Base-by-base conservation (phyloP, 1,284 basidiomycete species). In the Ustilago hordei region DNA sequence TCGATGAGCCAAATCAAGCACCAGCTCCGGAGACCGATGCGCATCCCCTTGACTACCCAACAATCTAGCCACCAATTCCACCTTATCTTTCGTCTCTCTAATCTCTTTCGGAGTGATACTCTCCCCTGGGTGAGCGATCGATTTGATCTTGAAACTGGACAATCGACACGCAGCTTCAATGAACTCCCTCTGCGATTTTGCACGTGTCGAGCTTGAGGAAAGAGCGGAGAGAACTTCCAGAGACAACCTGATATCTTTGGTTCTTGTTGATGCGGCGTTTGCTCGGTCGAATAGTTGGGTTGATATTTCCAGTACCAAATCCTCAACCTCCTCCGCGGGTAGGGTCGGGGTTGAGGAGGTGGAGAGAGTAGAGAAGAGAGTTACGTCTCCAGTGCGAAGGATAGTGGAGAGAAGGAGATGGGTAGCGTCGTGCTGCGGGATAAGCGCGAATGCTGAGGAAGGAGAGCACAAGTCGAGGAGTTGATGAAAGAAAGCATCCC, bases 141-240 rank as follows among this genome's bases (percentile, higher is more conserved):
- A 80, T 17, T 57, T 63, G 55, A 79, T 57, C 43, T 69, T 64
- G 69, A 76, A 80, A 48, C 69, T 58, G n/a, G 63, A 68, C 19
- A 80, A 38, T 4, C 79, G 66, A n/a, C 76, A 80, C 7, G 60
- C 53, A 4, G 76, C 72, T 19, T 80, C 72, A 39, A 80, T 74
- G 15, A 80, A 80, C 1, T 74, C 54, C 8, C 43, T 56, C 41
- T 75, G 68, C 7, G 31, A n/a, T 17, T 41, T 39, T 0, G 65
- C 59, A 0, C 61, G 54, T 0, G 48, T 1, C 1, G 63, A 56
- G 3, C 36, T 47, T 4, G 47, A 17, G 2, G 72, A 55, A 0
- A 71, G 60, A 1, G 68, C 59, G 2, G 60, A 59, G 2, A 75
- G 72, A 11, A 75, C 41, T 7, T 75, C 66, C 12, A 64, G 45